These are phyloP conservation scores for Starmerella cellae DNA, from an alignment of 805 yeast genomes.

Conservation along the genomic window DNA sequence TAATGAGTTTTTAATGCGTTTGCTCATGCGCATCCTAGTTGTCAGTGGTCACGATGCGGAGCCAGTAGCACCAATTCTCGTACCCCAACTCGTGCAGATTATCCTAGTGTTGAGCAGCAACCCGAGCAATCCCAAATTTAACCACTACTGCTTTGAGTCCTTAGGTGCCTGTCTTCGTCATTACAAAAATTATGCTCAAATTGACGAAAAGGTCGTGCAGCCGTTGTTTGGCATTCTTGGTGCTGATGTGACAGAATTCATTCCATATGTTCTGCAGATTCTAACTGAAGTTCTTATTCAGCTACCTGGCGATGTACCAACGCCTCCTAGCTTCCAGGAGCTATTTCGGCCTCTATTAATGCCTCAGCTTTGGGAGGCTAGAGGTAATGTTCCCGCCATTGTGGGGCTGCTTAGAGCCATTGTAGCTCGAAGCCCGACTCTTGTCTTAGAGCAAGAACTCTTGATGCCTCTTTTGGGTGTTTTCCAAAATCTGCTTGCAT, in stretches of 20 bases:
- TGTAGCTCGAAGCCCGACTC: constrained; percentile 33
- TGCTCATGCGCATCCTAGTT: constrained; percentile 70
- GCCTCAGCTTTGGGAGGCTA: constrained; percentile 86
- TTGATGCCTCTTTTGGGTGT: constrained; percentile 81
- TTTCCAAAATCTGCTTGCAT: constrained; percentile 84
- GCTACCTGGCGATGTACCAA: constrained; percentile 26
- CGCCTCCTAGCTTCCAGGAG: constrained; percentile 54
- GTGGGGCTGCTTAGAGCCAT: constrained; percentile 66
- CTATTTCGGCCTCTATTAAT: constrained; percentile 71
- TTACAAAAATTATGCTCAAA: constrained; percentile 19
- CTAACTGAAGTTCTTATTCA: constrained; percentile 62
- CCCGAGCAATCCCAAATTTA: constrained; percentile 90
- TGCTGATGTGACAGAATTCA: constrained; percentile 83
- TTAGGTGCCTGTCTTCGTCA: constrained; percentile 61
- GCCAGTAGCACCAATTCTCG: constrained; percentile 30
- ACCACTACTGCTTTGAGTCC: constrained; percentile 83
- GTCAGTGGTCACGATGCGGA: constrained; percentile 43
- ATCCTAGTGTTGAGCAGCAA: constrained; percentile 62
- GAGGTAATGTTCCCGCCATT: constrained; percentile 88
- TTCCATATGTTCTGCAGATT: constrained; percentile 87
- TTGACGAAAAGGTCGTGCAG: constrained; percentile 50
- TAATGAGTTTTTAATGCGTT: constrained; percentile 83
- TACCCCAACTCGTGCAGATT: constrained; percentile 57
- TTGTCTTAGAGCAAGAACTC: constrained; percentile 32
- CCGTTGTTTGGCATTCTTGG: constrained; percentile 53